Conservation (phyloP, 345 rosid genomes). For the Orychophragmus violaceus region DNA sequence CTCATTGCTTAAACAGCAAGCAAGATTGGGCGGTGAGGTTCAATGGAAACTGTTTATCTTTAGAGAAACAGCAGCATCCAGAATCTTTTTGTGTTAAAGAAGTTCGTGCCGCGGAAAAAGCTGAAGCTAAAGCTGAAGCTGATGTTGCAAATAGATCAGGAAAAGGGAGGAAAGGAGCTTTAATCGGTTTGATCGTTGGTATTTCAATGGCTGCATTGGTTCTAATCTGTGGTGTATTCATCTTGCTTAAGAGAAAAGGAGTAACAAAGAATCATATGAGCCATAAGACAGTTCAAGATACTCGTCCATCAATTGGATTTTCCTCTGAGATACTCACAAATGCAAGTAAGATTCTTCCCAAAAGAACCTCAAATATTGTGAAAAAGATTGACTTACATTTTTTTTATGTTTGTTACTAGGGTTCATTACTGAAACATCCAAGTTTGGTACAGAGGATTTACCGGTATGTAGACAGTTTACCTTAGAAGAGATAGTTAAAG, state of each 20-base stretch:
- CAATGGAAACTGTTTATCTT: constrained; percentile 57
- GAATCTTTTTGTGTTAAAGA: constrained; percentile 45
- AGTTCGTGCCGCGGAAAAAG: constrained; percentile 15
- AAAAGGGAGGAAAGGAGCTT: constrained; percentile 35
- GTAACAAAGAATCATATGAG: constrained; percentile 46
- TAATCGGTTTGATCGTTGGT: constrained; percentile 40
- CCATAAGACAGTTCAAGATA: constrained; percentile 44
- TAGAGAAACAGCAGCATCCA: constrained; percentile 39
- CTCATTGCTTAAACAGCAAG: constrained; percentile 45
- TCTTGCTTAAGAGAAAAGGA: constrained; percentile 36
- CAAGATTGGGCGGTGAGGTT: constrained; percentile 26
- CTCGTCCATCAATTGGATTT: constrained; percentile 36
- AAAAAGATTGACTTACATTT: background rate
- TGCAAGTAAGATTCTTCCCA: constrained; percentile 44
- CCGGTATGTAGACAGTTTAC: constrained; percentile 51
- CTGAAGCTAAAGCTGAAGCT: constrained; percentile 17
- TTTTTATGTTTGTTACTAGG: constrained; percentile 35
- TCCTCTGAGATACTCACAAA: constrained; percentile 48
- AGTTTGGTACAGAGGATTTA: constrained; percentile 59
- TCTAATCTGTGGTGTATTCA: constrained; percentile 33
- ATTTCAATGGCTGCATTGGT: constrained; percentile 30
- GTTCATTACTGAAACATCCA: constrained; percentile 66
- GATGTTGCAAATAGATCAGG: constrained; percentile 21
- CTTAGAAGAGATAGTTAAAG: constrained; percentile 75
- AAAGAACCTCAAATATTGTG: background rate